Evolutionary conservation across 2,329 filamentous ascomycete species (phyloP).

Genomic region (Cladosporium austrohemisphaericum): DNA sequence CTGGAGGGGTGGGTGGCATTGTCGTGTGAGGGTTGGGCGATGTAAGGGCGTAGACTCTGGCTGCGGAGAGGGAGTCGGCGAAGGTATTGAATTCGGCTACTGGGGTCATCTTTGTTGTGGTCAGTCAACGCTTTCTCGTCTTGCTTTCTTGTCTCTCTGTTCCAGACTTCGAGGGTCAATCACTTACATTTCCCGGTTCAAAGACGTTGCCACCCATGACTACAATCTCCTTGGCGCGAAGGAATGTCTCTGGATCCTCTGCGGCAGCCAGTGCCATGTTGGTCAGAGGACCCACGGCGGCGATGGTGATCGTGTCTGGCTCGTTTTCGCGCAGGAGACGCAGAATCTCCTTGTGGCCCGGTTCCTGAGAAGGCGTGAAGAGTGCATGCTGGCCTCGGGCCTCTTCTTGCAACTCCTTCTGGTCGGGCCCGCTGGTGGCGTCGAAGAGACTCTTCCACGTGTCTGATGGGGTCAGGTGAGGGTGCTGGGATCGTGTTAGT

Average conservation of each 20-base stretch:
- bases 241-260: conserved; percentile 82
- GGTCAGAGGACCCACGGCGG: conserved; percentile 87
- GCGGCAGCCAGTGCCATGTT: conserved; percentile 86
- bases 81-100: conserved; percentile 94
- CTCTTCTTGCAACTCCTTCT: conserved; percentile 13
- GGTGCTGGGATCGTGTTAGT: conserved; percentile 36
- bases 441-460: conserved; percentile 47
- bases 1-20: conserved; percentile 65
- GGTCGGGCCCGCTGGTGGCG: conserved; percentile 27
- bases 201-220: conserved; percentile 91
- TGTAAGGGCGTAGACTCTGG: conserved; percentile 48
- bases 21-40: conserved; percentile 65
- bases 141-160: too few relatives aligned
- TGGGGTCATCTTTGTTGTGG: conserved; percentile 58
- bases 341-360: conserved; percentile 84
- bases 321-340: conserved; percentile 78
- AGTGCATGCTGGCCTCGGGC: conserved; percentile 31
- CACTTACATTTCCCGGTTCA: conserved; percentile 66
- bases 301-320: conserved; percentile 78
- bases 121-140: conserved; percentile 23
- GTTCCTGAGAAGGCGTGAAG: conserved; percentile 71
- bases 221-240: conserved; percentile 83
- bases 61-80: conserved; percentile 61
- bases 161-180: conserved; percentile 22
- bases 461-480: conserved; percentile 45